phyloP scores from a whole-genome alignment of 2,329 filamentous ascomycete genomes.

The Stemphylium lycopersici region DNA sequence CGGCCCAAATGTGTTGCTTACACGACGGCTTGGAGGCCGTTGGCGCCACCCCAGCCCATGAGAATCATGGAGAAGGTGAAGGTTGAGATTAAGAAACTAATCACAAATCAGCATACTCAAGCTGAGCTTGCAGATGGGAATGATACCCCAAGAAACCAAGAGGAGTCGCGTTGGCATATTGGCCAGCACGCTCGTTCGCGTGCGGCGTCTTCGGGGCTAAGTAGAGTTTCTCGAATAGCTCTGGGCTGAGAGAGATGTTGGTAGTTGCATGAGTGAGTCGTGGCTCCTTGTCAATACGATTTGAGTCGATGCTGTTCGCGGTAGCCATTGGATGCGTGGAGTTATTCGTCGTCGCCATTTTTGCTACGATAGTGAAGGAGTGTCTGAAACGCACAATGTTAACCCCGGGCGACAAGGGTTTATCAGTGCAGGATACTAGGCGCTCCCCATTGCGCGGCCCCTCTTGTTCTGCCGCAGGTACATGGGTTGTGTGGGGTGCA shows the following conservation, averaged over 20 bases:
- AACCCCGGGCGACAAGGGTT: background rate
- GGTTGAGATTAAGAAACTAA: constrained; percentile 48
- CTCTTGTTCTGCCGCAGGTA: background rate
- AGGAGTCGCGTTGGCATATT: constrained; percentile 36
- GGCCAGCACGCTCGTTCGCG: constrained; percentile 20
- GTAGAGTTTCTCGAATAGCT: constrained; percentile 40
- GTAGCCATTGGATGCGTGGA: background rate
- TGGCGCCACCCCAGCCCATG: constrained; percentile 50
- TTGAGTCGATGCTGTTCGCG: constrained; percentile 12
- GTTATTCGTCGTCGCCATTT: constrained; percentile 6
- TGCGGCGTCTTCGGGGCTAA: constrained; percentile 34
- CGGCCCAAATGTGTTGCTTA: constrained; percentile 5
- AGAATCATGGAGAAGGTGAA: constrained; percentile 51
- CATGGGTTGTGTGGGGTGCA: background rate
- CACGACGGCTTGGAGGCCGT: constrained; percentile 44
- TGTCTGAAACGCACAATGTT: background rate
- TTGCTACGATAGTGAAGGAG: background rate
- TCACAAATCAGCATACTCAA: background rate
- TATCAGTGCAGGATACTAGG: background rate
- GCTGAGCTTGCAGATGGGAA: accelerated
- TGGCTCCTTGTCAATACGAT: constrained; percentile 28
- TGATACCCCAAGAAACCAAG: constrained; percentile 39
- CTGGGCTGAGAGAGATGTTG: constrained; percentile 36
- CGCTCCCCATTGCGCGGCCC: background rate
- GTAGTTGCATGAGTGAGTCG: constrained; percentile 30